phyloP scores from a whole-genome alignment of 345 rosid genomes.

The Physaria fendleri region DNA sequence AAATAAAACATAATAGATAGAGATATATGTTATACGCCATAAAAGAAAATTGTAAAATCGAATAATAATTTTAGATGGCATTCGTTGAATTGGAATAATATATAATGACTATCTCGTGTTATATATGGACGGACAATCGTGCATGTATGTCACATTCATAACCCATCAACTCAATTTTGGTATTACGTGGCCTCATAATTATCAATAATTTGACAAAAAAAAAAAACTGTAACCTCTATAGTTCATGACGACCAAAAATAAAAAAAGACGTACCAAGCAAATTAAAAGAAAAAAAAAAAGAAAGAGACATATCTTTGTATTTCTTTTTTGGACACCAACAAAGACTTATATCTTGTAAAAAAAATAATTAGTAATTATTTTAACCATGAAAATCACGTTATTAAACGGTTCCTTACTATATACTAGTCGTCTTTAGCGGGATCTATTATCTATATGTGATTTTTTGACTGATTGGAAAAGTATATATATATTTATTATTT shows the following conservation, averaged over 20 bases:
- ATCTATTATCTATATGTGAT: not conserved
- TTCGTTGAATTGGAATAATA: not conserved
- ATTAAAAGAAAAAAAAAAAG: not conserved
- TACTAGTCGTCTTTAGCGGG: not conserved
- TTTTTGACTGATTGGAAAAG: not conserved
- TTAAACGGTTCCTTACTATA: not conserved
- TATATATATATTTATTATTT: not conserved
- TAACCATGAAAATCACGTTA: slow-evolving; percentile 19
- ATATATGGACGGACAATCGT: slow-evolving; percentile 3
- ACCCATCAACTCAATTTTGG: not conserved
- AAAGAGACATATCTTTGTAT: too few species aligned
- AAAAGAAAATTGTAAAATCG: too few species aligned
- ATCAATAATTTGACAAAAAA: not conserved
- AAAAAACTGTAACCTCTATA: not conserved
- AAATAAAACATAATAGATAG: not conserved
- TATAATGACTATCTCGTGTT: slow-evolving; percentile 1
- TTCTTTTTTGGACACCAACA: too few species aligned
- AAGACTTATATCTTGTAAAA: not conserved
- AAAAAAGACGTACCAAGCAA: too few species aligned
- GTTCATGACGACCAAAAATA: too few species aligned
- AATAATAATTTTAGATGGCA: slow-evolving; percentile 1
- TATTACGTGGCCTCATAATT: slow-evolving; percentile 1
- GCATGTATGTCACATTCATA: slow-evolving; percentile 4
- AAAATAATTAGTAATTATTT: not conserved
- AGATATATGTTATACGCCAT: not conserved